Evolutionary conservation across 2,329 filamentous ascomycete genomes (phyloP), one percentile per base, ranked within the genome.

Genomic region (Arthrobotrys sinensis): DNA sequence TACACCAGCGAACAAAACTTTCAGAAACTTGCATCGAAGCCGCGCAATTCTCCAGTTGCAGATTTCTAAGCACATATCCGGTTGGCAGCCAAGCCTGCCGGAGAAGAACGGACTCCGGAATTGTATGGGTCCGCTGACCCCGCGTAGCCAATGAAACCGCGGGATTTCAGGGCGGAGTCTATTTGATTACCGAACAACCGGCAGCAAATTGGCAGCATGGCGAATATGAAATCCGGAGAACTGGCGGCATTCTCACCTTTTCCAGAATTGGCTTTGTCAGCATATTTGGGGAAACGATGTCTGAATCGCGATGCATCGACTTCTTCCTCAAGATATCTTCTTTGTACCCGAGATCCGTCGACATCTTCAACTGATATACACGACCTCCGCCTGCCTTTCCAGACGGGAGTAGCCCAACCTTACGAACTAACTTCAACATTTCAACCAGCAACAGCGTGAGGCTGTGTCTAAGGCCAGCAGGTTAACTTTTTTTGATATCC

Each of bases 241-340:
- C 66, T 70, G 66, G 66, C 67, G 55, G 67, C 32, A 64, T 73
- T 73, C 69, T 73, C 69, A 73, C 50, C 45, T 65, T 60, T 45
- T 32, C 28, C 48, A 52, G 43, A 46, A 38, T n/a, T 34, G 45
- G 68, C 60, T 73, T 73, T 73, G 69, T 73, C 69, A 73, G 69
- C 69, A 60, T 34, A 16, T 34, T 28, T 60, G 24, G 28, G 40
- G 36, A 43, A 60, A 16, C 36, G 36, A 60, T 43, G 55, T 66
- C 40, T 64, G 60, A 50, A 28, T 46, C 40, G 43, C 60, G 60
- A 66, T 55, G 69, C 48, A 60, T 73, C 69, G 48, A 73, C 69
- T 73, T 57, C 10, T 55, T 72, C 38, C 57, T 19, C 36, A 53
- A 63, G 53, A 71, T 46, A 64, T 65, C 40, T 19, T 53, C 48